phyloP scores from a whole-genome alignment of 805 yeast species.

The Saccharomycodes ludwigii region DNA sequence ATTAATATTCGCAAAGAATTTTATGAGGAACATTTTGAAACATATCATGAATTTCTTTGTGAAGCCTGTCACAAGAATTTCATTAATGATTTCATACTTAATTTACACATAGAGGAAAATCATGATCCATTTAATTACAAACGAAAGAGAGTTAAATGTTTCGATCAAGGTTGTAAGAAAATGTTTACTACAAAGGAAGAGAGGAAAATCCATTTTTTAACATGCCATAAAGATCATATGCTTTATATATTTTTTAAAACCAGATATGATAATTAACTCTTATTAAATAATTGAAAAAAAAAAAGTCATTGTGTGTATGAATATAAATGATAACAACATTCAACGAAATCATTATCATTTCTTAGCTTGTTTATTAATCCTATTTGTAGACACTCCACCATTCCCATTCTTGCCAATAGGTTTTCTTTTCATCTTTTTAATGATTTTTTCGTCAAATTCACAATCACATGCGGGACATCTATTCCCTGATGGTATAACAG shows the following conservation, averaged over 20 bases:
- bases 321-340: not conserved
- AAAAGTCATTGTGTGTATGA: conserved; percentile 7
- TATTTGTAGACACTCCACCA: not conserved
- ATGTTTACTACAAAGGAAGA: conserved; percentile 27
- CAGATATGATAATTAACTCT: too few species aligned
- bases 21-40: conserved; percentile 9
- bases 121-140: conserved; percentile 37
- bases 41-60: conserved; percentile 21
- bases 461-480: conserved; percentile 84
- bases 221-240: conserved; percentile 37
- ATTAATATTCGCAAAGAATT: conserved; percentile 9
- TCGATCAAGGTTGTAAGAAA: conserved; percentile 29
- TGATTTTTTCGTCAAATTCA: conserved; percentile 51
- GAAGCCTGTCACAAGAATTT: conserved; percentile 27
- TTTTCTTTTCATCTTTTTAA: conserved; percentile 43
- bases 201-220: conserved; percentile 36
- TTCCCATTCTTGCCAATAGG: conserved; percentile 26
- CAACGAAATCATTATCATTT: not conserved
- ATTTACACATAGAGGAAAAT: conserved; percentile 38
- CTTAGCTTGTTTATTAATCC: conserved; percentile 1
- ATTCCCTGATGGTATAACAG: conserved; percentile 51
- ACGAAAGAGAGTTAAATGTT: conserved; percentile 30
- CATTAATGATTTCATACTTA: conserved; percentile 30
- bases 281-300: conserved; percentile 17
- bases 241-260: conserved; percentile 22